These are phyloP conservation scores for Kregervanrija pseudodelftensis DNA, from an alignment of 805 yeast genomes.

Conservation along the genomic window DNA sequence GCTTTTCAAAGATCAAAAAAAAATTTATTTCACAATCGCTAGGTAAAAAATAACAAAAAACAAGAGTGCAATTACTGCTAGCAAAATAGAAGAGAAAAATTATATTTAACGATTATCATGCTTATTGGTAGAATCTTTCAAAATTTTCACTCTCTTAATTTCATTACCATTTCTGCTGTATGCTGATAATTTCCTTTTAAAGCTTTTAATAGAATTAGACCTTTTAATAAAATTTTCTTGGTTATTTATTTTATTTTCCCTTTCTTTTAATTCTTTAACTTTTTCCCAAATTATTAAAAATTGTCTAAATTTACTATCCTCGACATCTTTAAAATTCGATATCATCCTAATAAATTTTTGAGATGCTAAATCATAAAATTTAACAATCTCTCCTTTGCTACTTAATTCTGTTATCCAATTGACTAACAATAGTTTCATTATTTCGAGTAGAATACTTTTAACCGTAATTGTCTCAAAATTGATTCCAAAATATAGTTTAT, in stretches of 20 bases:
- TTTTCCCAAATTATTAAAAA: constrained; percentile 2
- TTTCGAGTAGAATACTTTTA: constrained; percentile 4
- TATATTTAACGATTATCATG: no score
- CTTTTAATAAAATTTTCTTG: background rate
- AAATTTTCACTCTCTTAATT: no score
- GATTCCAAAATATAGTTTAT: background rate
- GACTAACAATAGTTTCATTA: constrained; percentile 2
- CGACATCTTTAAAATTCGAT: constrained; percentile 3
- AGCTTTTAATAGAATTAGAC: background rate
- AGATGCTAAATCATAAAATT: background rate
- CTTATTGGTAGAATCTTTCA: background rate
- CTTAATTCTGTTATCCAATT: constrained; percentile 5
- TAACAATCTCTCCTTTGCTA: background rate
- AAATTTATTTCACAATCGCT: no score
- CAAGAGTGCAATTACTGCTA: no score
- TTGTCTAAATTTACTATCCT: constrained; percentile 3
- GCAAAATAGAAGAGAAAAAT: no score
- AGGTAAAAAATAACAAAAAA: no score
- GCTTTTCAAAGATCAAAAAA: no score
- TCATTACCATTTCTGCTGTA: background rate
- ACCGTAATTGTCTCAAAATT: background rate
- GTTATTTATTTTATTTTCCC: background rate
- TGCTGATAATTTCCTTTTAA: constrained; percentile 1
- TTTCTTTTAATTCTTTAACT: background rate
- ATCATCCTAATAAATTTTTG: background rate